Conservation (phyloP, 2,329 filamentous ascomycete genomes). For the Apiospora phragmitis region DNA sequence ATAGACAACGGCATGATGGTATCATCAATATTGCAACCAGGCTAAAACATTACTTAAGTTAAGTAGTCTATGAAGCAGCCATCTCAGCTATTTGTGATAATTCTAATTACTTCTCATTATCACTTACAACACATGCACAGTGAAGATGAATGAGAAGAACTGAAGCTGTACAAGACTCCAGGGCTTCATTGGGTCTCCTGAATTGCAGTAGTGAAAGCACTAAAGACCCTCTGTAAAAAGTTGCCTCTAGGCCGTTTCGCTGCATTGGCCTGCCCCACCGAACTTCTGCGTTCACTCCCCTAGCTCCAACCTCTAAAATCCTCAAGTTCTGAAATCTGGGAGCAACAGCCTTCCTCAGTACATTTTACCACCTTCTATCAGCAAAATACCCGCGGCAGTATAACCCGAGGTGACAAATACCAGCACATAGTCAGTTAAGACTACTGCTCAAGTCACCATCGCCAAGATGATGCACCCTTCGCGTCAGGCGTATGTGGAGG, state of each 20-base stretch:
- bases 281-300: slow-evolving; percentile 1
- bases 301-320: not conserved
- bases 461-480: slow-evolving; percentile 76
- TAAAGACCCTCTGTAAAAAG: not conserved
- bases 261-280: slow-evolving; percentile 6
- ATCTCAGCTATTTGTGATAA: too few relatives aligned
- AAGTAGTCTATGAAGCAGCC: too few relatives aligned
- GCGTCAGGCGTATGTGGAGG: slow-evolving; percentile 92
- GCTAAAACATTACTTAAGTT: too few relatives aligned
- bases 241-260: not conserved
- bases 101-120: too few relatives aligned
- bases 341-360: not conserved
- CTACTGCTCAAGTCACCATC: not conserved
- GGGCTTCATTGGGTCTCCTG: not conserved
- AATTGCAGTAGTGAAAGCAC: not conserved
- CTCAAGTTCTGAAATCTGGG: not conserved
- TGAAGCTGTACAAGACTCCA: not conserved
- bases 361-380: not conserved
- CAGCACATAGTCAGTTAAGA: not conserved
- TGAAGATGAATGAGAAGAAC: not conserved
- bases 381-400: not conserved
- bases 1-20: not conserved
- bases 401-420: not conserved
- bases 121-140: too few relatives aligned
- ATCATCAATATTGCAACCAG: too few relatives aligned